Conservation (phyloP, 768 basidiomycete genomes). For the Lentinus brumalis region DNA sequence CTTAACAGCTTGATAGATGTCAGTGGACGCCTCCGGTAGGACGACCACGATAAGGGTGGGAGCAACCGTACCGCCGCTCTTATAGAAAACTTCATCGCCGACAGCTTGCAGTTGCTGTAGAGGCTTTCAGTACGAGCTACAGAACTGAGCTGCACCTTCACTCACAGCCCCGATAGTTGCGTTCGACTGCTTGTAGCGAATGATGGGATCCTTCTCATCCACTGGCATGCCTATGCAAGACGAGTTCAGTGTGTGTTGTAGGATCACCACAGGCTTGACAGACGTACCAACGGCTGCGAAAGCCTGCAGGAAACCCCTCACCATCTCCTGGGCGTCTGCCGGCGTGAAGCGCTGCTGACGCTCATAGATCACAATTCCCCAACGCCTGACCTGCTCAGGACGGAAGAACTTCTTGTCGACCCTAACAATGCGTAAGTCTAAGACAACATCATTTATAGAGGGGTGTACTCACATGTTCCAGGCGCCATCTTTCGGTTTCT, state of each 20-base stretch:
- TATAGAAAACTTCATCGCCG: conserved; percentile 48
- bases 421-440: conserved; percentile 40
- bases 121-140: neutral
- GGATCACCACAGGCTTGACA: neutral
- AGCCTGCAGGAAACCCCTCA: conserved; percentile 49
- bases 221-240: conserved; percentile 57
- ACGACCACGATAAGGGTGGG: conserved; percentile 68
- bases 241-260: neutral
- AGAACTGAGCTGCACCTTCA: neutral
- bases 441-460: neutral
- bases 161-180: conserved; percentile 50
- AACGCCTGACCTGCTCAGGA: conserved; percentile 53
- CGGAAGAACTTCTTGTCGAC: conserved; percentile 71
- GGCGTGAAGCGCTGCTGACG: conserved; percentile 55
- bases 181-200: conserved; percentile 62
- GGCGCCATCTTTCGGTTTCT: conserved; percentile 65
- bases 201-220: conserved; percentile 42
- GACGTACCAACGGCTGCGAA: conserved; percentile 62
- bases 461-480: conserved; percentile 69
- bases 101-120: conserved; percentile 50
- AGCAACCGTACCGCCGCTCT: conserved; percentile 29
- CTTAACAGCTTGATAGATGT: conserved; percentile 77
- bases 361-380: conserved; percentile 72
- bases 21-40: conserved; percentile 73
- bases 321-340: conserved; percentile 53